These are phyloP conservation scores for Limnanthes douglasii DNA, from an alignment of 345 rosid genomes.

Conservation along the genomic window DNA sequence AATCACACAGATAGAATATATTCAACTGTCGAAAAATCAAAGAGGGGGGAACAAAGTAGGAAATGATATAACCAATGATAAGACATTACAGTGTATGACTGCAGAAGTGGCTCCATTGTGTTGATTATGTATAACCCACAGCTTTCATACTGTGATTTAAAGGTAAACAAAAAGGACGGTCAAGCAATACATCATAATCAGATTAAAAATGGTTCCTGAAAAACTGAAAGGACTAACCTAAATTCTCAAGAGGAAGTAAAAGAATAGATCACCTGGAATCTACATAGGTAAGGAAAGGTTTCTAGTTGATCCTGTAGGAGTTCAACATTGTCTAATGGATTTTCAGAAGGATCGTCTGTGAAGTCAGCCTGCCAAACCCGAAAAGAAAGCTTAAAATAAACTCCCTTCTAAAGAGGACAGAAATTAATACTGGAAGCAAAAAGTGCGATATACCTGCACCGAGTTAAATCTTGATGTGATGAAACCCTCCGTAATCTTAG, in stretches of 20 bases:
- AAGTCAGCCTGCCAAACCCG: slow-evolving; percentile 52
- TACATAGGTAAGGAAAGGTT: slow-evolving; percentile 92
- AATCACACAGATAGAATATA: slow-evolving; percentile 13
- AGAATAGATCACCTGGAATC: slow-evolving; percentile 70
- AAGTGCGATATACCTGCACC: slow-evolving; percentile 45
- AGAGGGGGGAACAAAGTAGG: slow-evolving; percentile 2
- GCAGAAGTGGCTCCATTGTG: slow-evolving; percentile 88
- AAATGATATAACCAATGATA: slow-evolving; percentile 6
- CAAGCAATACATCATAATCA: too few relatives aligned
- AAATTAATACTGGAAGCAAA: not conserved
- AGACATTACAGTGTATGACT: slow-evolving; percentile 65
- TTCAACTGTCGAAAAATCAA: not conserved
- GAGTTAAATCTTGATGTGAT: slow-evolving; percentile 92
- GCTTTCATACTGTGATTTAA: slow-evolving; percentile 68
- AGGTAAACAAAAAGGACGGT: not conserved
- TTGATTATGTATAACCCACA: slow-evolving; percentile 75
- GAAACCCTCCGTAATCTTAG: slow-evolving; percentile 93
- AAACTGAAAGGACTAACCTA: not conserved
- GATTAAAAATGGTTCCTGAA: too few relatives aligned
- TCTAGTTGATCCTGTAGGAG: slow-evolving; percentile 98
- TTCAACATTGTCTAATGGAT: slow-evolving; percentile 94
- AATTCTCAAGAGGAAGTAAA: slow-evolving; percentile 3
- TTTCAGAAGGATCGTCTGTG: slow-evolving; percentile 67
- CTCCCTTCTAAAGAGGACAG: slow-evolving; percentile 4
- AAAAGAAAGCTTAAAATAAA: slow-evolving; percentile 5